phyloP scores from a whole-genome alignment of 805 yeast species.

The Kluyveromyces starmeri region DNA sequence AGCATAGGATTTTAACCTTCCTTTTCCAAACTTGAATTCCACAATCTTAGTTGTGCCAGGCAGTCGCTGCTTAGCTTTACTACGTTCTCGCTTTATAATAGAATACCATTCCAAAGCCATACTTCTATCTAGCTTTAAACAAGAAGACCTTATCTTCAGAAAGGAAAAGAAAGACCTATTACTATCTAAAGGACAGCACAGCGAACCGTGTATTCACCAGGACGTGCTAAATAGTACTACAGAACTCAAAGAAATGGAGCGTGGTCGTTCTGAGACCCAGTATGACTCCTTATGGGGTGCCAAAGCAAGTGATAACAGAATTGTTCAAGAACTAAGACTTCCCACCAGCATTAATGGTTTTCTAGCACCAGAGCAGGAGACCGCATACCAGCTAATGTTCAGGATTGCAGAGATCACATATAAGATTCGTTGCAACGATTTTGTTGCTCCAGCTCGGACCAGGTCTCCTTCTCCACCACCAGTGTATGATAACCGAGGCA shows the following conservation, averaged over 20 bases:
- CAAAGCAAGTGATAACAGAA: slow-evolving; percentile 4
- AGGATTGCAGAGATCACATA: slow-evolving; percentile 75
- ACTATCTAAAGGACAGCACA: too few species aligned
- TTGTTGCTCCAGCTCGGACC: slow-evolving; percentile 39
- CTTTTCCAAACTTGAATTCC: too few species aligned
- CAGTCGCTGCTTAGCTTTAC: too few species aligned
- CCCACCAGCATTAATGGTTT: slow-evolving; percentile 39
- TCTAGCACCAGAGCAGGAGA: slow-evolving; percentile 69
- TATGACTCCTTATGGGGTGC: slow-evolving; percentile 12
- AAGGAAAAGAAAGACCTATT: too few species aligned
- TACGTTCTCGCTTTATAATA: too few species aligned
- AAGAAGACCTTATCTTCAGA: too few species aligned
- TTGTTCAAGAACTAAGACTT: slow-evolving; percentile 14
- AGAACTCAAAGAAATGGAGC: slow-evolving; percentile 5
- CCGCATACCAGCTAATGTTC: slow-evolving; percentile 57
- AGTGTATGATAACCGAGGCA: slow-evolving; percentile 72
- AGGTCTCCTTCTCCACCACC: slow-evolving; percentile 91
- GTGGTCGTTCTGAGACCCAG: slow-evolving; percentile 5
- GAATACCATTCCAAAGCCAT: too few species aligned
- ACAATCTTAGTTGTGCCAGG: too few species aligned
- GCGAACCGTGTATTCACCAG: too few species aligned
- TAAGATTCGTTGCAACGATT: slow-evolving; percentile 42
- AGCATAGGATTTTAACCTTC: slow-evolving; percentile 1
- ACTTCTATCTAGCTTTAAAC: too few species aligned
- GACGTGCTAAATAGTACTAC: too few species aligned